phyloP scores from a whole-genome alignment of 371 early-diverging fungal genomes.

The Polyrhizophydium stewartii region DNA sequence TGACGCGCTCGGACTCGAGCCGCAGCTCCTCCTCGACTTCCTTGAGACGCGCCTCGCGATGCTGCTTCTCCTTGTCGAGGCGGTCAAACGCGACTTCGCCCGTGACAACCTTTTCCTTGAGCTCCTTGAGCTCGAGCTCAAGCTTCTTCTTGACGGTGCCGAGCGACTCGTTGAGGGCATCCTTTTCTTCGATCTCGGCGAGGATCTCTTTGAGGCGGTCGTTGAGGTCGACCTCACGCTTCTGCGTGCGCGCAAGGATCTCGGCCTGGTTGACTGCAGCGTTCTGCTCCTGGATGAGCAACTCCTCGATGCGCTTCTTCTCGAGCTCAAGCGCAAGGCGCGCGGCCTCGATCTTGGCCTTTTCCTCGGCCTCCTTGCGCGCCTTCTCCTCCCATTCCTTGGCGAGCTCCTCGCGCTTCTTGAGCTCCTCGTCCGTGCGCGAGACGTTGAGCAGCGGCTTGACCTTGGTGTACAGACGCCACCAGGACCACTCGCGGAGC shows the following conservation, averaged over 20 bases:
- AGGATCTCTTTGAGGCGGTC: constrained; percentile 64
- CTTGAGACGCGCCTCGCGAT: constrained; percentile 49
- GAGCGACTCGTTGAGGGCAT: constrained; percentile 56
- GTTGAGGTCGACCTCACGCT: constrained; percentile 59
- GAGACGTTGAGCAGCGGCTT: constrained; percentile 94
- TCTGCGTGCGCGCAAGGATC: constrained; percentile 69
- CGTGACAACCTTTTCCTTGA: constrained; percentile 44
- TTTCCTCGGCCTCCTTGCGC: constrained; percentile 48
- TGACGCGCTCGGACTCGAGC: constrained; percentile 29
- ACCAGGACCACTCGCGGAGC: constrained; percentile 94
- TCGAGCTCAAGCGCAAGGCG: constrained; percentile 56
- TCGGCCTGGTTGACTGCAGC: constrained; percentile 75
- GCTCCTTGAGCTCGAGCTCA: constrained; percentile 35
- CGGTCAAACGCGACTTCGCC: constrained; percentile 46
- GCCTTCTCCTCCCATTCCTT: constrained; percentile 56
- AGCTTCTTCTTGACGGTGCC: constrained; percentile 43
- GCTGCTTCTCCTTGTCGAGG: constrained; percentile 58
- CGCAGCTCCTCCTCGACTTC: constrained; percentile 51
- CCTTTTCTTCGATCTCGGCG: constrained; percentile 59
- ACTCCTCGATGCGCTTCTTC: constrained; percentile 61
- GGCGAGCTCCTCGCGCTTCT: constrained; percentile 59
- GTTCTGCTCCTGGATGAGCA: constrained; percentile 64
- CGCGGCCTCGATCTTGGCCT: constrained; percentile 43
- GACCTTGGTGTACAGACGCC: constrained; percentile 93
- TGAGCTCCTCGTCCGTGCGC: constrained; percentile 69